These are phyloP conservation scores for Plasmodium ovale DNA, from an alignment of 169 alveolate species.

Conservation along the genomic window DNA sequence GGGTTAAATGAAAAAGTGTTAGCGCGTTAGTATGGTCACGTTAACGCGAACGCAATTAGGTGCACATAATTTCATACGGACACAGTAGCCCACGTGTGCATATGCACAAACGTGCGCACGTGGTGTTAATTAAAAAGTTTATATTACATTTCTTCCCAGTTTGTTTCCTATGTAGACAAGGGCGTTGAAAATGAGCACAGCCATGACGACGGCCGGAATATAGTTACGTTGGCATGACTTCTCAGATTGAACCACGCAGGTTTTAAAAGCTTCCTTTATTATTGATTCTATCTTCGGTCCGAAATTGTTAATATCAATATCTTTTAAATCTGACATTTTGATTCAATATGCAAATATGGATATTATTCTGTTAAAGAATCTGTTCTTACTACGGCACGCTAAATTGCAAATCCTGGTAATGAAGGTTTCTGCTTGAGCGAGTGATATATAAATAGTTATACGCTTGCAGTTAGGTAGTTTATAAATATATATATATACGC, in stretches of 20 bases:
- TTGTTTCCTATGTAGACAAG: conserved; percentile 18
- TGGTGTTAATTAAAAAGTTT: background rate
- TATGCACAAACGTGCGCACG: background rate
- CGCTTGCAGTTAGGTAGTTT: too few relatives aligned
- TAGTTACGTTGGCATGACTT: conserved; percentile 27
- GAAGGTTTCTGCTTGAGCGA: too few relatives aligned
- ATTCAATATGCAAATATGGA: background rate
- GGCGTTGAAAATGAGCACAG: conserved; percentile 14
- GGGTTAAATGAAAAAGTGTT: background rate
- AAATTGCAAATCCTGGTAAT: too few relatives aligned
- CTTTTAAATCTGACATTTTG: background rate
- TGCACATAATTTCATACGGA: background rate
- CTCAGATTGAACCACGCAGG: conserved; percentile 1
- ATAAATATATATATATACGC: too few relatives aligned
- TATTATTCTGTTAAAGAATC: background rate
- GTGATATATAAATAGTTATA: too few relatives aligned
- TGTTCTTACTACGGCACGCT: too few relatives aligned
- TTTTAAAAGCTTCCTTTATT: conserved; percentile 15
- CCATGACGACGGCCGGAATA: conserved; percentile 19
- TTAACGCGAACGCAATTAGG: too few relatives aligned
- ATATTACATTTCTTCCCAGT: conserved; percentile 30
- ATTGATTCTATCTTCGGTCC: conserved; percentile 7
- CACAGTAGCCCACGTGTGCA: background rate
- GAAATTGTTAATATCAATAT: background rate
- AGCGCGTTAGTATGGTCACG: too few relatives aligned